phyloP scores from a whole-genome alignment of 2,329 filamentous ascomycete genomes.

The Xylaria sp. region DNA sequence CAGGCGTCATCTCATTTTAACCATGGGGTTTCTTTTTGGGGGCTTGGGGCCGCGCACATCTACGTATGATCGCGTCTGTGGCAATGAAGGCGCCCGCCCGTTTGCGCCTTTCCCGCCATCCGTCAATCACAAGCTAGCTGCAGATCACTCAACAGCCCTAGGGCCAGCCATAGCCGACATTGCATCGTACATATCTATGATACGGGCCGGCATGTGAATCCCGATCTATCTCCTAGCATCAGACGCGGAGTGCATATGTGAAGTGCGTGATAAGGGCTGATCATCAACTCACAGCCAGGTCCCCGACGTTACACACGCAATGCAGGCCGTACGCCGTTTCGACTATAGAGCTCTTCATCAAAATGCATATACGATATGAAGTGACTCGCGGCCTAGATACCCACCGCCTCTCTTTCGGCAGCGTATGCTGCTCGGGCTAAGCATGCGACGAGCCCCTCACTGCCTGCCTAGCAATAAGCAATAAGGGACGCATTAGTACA shows the following conservation, averaged over 20 bases:
- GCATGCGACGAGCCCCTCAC: not conserved
- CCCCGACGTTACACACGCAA: not conserved
- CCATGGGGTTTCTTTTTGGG: constrained; percentile 11
- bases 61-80: constrained; percentile 10
- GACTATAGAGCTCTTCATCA: not conserved
- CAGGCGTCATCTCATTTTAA: constrained; percentile 4
- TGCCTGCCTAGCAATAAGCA: not conserved
- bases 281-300: constrained; percentile 4
- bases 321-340: not conserved
- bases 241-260: constrained; percentile 21
- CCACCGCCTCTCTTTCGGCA: not conserved
- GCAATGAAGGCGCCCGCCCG: constrained; percentile 8
- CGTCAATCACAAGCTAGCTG: constrained; percentile 16
- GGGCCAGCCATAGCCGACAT: constrained; percentile 7
- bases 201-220: constrained; percentile 21
- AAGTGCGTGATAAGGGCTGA: constrained; percentile 9
- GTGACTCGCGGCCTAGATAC: not conserved
- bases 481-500: too few relatives aligned
- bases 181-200: constrained; percentile 9
- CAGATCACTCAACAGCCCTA: constrained; percentile 14
- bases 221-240: constrained; percentile 19
- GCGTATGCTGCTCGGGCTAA: not conserved
- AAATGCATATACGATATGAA: not conserved
- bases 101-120: constrained; percentile 16
- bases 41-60: constrained; percentile 10